phyloP scores from a whole-genome alignment of 2,329 filamentous ascomycete genomes.

The Colletotrichum phormii region DNA sequence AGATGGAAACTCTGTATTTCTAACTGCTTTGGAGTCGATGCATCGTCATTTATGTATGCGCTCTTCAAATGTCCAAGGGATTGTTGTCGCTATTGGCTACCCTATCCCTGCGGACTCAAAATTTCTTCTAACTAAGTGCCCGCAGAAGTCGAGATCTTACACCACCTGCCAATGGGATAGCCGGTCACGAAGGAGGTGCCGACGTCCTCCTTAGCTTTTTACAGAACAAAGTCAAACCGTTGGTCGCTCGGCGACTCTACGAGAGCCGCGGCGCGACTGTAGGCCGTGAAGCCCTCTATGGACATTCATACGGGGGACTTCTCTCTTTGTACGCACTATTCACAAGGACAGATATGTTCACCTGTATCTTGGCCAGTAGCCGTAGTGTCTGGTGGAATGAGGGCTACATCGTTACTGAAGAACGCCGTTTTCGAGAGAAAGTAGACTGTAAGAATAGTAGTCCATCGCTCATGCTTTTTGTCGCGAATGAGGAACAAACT shows the following conservation, averaged over 20 bases:
- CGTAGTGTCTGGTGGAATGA: slow-evolving; percentile 61
- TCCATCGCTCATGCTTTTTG: slow-evolving; percentile 46
- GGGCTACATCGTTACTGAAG: slow-evolving; percentile 50
- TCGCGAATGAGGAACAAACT: slow-evolving; percentile 49
- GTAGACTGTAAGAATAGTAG: no score
- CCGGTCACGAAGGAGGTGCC: slow-evolving; percentile 52
- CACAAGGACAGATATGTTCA: slow-evolving; percentile 52
- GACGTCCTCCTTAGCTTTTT: slow-evolving; percentile 58
- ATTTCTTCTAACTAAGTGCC: slow-evolving; percentile 44
- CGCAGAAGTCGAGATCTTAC: slow-evolving; percentile 47
- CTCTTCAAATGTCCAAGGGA: slow-evolving; percentile 42
- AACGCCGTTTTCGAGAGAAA: slow-evolving; percentile 41
- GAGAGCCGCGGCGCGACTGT: slow-evolving; percentile 40
- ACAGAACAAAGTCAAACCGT: slow-evolving; percentile 50
- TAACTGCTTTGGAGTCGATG: slow-evolving; percentile 45
- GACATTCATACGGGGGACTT: slow-evolving; percentile 62
- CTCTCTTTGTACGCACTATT: slow-evolving; percentile 59
- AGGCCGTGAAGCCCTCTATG: slow-evolving; percentile 56
- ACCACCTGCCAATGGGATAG: slow-evolving; percentile 40
- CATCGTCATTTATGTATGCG: slow-evolving; percentile 38
- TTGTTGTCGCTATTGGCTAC: slow-evolving; percentile 49
- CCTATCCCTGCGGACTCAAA: slow-evolving; percentile 39
- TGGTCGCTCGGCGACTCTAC: slow-evolving; percentile 45
- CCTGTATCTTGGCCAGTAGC: slow-evolving; percentile 57
- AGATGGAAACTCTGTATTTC: slow-evolving; percentile 50